These are phyloP conservation scores for Epichloe scottii DNA, from an alignment of 2,329 filamentous ascomycete genomes.

Conservation along the genomic window DNA sequence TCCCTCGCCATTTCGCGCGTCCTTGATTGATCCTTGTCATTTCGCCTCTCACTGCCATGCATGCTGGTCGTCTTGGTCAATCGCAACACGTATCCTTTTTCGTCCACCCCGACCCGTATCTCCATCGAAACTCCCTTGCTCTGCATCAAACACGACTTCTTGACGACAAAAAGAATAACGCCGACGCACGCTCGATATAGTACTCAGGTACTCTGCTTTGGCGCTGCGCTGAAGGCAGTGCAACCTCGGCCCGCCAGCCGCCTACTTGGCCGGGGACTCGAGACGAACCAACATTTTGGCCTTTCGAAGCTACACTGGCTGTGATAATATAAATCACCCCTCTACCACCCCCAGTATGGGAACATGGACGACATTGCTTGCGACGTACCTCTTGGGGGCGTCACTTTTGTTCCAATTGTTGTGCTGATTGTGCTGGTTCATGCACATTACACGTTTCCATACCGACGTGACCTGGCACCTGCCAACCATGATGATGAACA, in stretches of 20 bases:
- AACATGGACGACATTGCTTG: conserved; percentile 45
- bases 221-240: neutral
- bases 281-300: neutral
- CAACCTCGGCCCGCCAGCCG: conserved; percentile 1
- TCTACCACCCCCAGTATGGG: conserved; percentile 27
- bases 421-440: conserved; percentile 48
- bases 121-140: neutral
- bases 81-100: neutral
- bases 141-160: neutral
- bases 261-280: neutral
- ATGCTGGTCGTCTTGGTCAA: conserved; percentile 1
- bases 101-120: neutral
- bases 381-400: conserved; percentile 75
- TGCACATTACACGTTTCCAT: conserved; percentile 56
- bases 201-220: neutral
- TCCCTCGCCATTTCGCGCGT: neutral
- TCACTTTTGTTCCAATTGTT: conserved; percentile 75
- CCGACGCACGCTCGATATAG: neutral
- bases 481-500: conserved; percentile 16
- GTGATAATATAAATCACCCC: neutral
- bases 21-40: neutral
- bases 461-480: conserved; percentile 28
- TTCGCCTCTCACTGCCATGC: conserved; percentile 2
- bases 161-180: neutral
- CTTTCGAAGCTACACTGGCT: neutral